Evolutionary conservation across 768 basidiomycete genomes (phyloP).

Genomic region (Pleurotus platypus): DNA sequence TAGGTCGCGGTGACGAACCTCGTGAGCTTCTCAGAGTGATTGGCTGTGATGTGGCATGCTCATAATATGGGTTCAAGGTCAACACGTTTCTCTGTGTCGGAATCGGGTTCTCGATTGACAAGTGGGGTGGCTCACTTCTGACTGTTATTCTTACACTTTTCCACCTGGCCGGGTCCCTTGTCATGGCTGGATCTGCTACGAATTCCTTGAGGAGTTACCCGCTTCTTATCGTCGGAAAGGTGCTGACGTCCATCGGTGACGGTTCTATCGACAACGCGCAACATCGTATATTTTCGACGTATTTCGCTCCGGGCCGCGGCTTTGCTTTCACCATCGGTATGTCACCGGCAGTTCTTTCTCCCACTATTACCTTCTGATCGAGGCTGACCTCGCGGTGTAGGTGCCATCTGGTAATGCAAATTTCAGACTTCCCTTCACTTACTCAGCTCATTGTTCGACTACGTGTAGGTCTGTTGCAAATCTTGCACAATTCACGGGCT

Average conservation of each 20-base stretch:
- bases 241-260: constrained; percentile 35
- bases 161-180: constrained; percentile 30
- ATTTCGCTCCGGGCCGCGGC: constrained; percentile 38
- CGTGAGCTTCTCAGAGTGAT: constrained; percentile 14
- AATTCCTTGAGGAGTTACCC: constrained; percentile 34
- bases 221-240: constrained; percentile 35
- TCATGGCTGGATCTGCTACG: constrained; percentile 35
- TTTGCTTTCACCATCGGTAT: constrained; percentile 33
- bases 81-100: constrained; percentile 40
- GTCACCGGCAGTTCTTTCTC: constrained; percentile 7
- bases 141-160: constrained; percentile 33
- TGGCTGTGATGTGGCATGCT: background rate
- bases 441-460: background rate
- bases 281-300: constrained; percentile 40
- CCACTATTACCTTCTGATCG: background rate
- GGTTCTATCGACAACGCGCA: constrained; percentile 39
- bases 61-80: constrained; percentile 19
- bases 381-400: constrained; percentile 10
- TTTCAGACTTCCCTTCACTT: background rate
- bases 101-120: constrained; percentile 37
- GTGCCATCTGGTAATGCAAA: constrained; percentile 27
- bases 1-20: constrained; percentile 34
- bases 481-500: constrained; percentile 36
- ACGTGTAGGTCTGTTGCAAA: constrained; percentile 31
- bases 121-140: constrained; percentile 32